Conservation (phyloP, 345 rosid species). For the Citrus trifoliata region DNA sequence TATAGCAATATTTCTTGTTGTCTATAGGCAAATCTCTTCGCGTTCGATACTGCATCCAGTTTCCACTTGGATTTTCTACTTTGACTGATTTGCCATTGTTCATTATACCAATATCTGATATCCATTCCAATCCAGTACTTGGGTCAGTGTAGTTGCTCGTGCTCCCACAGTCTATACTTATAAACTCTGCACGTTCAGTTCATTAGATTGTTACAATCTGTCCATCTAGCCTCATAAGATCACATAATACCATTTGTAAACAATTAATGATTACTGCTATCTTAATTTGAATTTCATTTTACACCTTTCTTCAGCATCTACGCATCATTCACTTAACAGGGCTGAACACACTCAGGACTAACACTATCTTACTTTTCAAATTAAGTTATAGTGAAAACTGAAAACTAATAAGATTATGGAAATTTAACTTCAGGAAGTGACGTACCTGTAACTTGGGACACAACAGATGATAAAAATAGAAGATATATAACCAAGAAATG, state of each 20-base stretch:
- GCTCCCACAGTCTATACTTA: constrained; percentile 92
- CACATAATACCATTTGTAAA: neutral
- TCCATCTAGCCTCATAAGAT: neutral
- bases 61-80: constrained; percentile 36
- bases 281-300: neutral
- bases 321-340: neutral
- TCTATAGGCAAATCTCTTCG: constrained; percentile 86
- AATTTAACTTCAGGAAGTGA: constrained; percentile 12
- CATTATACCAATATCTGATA: constrained; percentile 67
- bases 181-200: constrained; percentile 55
- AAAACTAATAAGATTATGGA: constrained; percentile 1
- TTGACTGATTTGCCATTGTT: constrained; percentile 42
- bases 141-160: constrained; percentile 62
- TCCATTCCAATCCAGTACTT: constrained; percentile 77
- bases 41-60: constrained; percentile 43
- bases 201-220: neutral
- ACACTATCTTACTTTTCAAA: neutral
- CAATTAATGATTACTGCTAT: neutral
- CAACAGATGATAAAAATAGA: constrained; percentile 34
- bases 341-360: neutral
- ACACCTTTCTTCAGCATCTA: neutral
- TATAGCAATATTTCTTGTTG: constrained; percentile 80
- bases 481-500: constrained; percentile 32
- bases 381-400: neutral
- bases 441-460: constrained; percentile 61